Evolutionary conservation across 345 rosid species (phyloP).

Genomic region (Raphanus raphanistrum): DNA sequence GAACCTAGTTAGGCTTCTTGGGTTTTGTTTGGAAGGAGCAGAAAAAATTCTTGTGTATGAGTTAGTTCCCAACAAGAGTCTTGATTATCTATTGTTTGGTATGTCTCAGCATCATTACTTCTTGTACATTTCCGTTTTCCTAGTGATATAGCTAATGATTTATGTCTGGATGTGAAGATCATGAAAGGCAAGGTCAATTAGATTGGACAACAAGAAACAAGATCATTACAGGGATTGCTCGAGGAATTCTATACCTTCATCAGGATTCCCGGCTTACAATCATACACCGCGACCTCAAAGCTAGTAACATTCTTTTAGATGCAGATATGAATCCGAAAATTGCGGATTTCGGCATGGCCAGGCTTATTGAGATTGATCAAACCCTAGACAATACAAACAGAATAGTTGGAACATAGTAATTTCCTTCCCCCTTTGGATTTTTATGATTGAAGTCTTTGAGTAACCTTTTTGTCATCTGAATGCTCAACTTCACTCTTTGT

Average conservation of each 20-base stretch:
- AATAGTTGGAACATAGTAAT: conserved; percentile 4
- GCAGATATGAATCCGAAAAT: conserved; percentile 21
- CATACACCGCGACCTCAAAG: conserved; percentile 40
- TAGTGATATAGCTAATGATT: neutral
- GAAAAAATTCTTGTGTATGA: conserved; percentile 15
- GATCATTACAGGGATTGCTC: conserved; percentile 31
- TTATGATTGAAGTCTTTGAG: neutral
- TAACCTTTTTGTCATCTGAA: neutral
- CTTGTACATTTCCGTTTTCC: neutral
- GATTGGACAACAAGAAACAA: conserved; percentile 24
- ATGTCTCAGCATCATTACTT: neutral
- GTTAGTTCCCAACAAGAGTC: conserved; percentile 11
- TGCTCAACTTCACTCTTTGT: neutral
- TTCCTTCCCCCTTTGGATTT: neutral
- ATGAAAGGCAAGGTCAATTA: conserved; percentile 15
- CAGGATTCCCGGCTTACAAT: conserved; percentile 40
- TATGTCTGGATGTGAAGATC: conserved; percentile 31
- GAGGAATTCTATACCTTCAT: conserved; percentile 40
- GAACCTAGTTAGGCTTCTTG: conserved; percentile 17
- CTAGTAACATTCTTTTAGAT: conserved; percentile 38
- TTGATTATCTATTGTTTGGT: conserved; percentile 3
- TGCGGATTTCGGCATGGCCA: conserved; percentile 23
- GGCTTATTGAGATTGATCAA: conserved; percentile 9
- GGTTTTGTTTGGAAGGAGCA: neutral
- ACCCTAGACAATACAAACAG: conserved; percentile 1